Conservation (phyloP, 2,329 filamentous ascomycete genomes). For the Malbranchea zuffiana region DNA sequence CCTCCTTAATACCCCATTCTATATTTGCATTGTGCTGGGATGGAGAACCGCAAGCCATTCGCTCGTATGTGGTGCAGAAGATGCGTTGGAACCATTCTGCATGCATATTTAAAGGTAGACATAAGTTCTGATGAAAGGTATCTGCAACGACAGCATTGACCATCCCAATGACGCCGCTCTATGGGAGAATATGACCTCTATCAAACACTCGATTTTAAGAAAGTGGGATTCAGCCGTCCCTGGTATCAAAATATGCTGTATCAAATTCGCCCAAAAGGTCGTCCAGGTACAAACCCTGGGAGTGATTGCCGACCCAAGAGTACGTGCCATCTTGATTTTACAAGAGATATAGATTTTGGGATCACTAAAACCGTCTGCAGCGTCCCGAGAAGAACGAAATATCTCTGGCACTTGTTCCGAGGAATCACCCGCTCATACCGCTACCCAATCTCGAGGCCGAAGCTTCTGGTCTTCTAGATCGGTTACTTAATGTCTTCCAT, state of each 20-base stretch:
- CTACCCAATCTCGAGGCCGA: constrained; percentile 80
- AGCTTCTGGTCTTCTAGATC: constrained; percentile 78
- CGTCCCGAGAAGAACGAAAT: constrained; percentile 68
- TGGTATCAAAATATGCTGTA: constrained; percentile 79
- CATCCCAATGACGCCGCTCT: constrained; percentile 68
- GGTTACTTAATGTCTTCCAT: constrained; percentile 73
- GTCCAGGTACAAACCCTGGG: constrained; percentile 87
- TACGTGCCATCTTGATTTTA: constrained; percentile 39
- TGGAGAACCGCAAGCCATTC: background rate
- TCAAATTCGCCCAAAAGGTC: constrained; percentile 93
- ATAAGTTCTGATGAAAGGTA: constrained; percentile 9
- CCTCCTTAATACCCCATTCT: constrained; percentile 9
- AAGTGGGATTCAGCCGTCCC: constrained; percentile 73
- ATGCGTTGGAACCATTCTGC: background rate
- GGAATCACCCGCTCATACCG: constrained; percentile 69
- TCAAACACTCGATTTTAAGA: constrained; percentile 79
- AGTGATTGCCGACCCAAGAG: constrained; percentile 67
- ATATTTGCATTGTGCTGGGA: constrained; percentile 10
- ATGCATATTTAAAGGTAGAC: constrained; percentile 4
- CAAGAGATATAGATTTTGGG: background rate
- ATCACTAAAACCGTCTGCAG: constrained; percentile 36
- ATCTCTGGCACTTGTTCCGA: constrained; percentile 73
- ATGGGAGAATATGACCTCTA: constrained; percentile 79
- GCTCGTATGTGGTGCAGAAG: background rate
- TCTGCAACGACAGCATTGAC: constrained; percentile 54